phyloP scores from a whole-genome alignment of 2,329 filamentous ascomycete species.

The Xylaria polymorpha region DNA sequence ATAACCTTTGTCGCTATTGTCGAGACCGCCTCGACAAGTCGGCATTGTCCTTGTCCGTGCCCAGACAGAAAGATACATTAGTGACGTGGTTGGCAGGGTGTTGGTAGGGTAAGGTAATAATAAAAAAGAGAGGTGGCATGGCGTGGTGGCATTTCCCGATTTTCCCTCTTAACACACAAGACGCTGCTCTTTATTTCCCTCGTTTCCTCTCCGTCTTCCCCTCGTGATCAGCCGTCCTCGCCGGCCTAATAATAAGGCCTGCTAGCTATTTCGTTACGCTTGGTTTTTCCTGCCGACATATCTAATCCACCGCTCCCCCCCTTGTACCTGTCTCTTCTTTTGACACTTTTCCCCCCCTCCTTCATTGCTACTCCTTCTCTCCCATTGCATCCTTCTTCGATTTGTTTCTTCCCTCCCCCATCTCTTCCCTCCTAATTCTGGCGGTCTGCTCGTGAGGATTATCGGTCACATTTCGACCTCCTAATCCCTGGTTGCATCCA shows the following conservation, averaged over 20 bases:
- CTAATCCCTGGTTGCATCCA: conserved; percentile 34
- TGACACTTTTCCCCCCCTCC: conserved; percentile 40
- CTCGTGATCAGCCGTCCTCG: conserved; percentile 42
- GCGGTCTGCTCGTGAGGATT: conserved; percentile 35
- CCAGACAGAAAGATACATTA: conserved; percentile 31
- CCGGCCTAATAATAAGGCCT: conserved; percentile 45
- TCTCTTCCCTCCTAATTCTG: conserved; percentile 25
- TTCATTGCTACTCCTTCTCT: conserved; percentile 11
- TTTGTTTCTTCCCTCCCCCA: conserved; percentile 23
- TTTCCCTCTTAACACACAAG: conserved; percentile 40
- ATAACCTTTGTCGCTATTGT: conserved; percentile 23
- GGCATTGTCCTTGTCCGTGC: conserved; percentile 8
- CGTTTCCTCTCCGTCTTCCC: conserved; percentile 41
- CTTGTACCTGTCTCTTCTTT: conserved; percentile 46
- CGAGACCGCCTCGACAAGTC: not conserved
- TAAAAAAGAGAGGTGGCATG: conserved; percentile 32
- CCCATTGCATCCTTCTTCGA: conserved; percentile 31
- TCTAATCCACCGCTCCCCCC: conserved; percentile 50
- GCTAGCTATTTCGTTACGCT: conserved; percentile 37
- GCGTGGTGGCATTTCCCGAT: conserved; percentile 42
- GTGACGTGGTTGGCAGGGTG: conserved; percentile 32
- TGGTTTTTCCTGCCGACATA: conserved; percentile 44
- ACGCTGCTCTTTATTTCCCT: conserved; percentile 33
- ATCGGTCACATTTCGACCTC: conserved; percentile 35
- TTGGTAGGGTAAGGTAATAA: conserved; percentile 36